These are phyloP conservation scores for Ploettnerulaceae sp. DNA, from an alignment of 2,329 filamentous ascomycete genomes.

Conservation along the genomic window DNA sequence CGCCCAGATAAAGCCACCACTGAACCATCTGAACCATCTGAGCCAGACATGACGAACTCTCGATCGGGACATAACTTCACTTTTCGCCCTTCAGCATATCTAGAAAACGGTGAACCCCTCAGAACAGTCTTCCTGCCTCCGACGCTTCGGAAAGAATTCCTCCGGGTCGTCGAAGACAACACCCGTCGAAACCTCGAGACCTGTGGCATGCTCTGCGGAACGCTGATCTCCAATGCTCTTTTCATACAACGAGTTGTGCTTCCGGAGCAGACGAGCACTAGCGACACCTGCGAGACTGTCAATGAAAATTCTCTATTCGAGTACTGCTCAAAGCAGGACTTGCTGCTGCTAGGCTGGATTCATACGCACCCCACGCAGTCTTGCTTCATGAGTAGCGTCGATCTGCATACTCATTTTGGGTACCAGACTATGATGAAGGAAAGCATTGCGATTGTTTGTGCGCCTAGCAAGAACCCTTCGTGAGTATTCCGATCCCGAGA, in stretches of 20 bases:
- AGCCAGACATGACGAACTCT: conserved; percentile 3
- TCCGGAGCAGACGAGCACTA: conserved; percentile 82
- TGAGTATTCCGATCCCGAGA: conserved; percentile 39
- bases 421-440: conserved; percentile 97
- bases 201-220: conserved; percentile 90
- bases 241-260: conserved; percentile 88
- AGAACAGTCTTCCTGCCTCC: conserved; percentile 83
- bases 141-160: conserved; percentile 67
- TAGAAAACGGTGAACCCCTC: conserved; percentile 83
- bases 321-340: conserved; percentile 53
- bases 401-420: conserved; percentile 87
- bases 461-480: conserved; percentile 73
- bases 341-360: conserved; percentile 61
- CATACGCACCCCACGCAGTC: conserved; percentile 96
- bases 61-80: conserved; percentile 46
- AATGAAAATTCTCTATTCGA: conserved; percentile 83
- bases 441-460: conserved; percentile 94
- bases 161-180: conserved; percentile 69
- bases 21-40: background rate
- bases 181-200: conserved; percentile 83
- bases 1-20: conserved; percentile 27
- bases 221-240: conserved; percentile 84
- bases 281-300: conserved; percentile 90
- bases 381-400: conserved; percentile 94
- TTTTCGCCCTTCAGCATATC: conserved; percentile 78